These are phyloP conservation scores for Linnemannia exigua DNA, from an alignment of 192 early-diverging fungal genomes.

Conservation along the genomic window DNA sequence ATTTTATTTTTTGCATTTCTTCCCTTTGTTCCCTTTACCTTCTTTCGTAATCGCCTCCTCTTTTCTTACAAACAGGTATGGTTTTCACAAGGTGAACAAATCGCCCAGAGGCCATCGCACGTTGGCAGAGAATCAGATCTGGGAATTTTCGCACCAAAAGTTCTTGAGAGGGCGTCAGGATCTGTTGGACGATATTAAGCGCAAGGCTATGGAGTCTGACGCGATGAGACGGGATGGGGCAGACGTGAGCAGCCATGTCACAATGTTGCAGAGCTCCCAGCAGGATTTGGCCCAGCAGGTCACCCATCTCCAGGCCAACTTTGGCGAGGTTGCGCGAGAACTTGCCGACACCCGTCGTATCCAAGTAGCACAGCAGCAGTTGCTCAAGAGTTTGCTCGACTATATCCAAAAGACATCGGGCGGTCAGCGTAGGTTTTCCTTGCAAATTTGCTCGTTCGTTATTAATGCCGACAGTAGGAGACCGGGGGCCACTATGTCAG, in stretches of 20 bases:
- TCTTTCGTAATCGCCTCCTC: neutral
- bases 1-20: neutral
- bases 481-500: neutral
- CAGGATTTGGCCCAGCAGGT: conserved; percentile 82
- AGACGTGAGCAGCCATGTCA: conserved; percentile 81
- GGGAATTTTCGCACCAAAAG: conserved; percentile 91
- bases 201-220: conserved; percentile 92
- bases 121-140: conserved; percentile 91
- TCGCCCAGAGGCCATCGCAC: conserved; percentile 88
- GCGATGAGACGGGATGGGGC: conserved; percentile 78
- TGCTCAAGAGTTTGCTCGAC: conserved; percentile 76
- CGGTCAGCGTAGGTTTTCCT: conserved; percentile 49
- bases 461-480: neutral
- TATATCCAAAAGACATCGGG: conserved; percentile 64
- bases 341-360: conserved; percentile 80
- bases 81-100: conserved; percentile 95
- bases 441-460: no score
- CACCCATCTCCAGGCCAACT: conserved; percentile 80
- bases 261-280: conserved; percentile 83
- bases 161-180: conserved; percentile 83
- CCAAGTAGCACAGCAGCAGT: conserved; percentile 75
- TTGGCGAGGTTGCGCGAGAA: conserved; percentile 79
- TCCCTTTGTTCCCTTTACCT: neutral
- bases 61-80: conserved; percentile 64
- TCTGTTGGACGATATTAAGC: conserved; percentile 91